phyloP scores from a whole-genome alignment of 106 monocot species.

The Narthecium ossifragum region DNA sequence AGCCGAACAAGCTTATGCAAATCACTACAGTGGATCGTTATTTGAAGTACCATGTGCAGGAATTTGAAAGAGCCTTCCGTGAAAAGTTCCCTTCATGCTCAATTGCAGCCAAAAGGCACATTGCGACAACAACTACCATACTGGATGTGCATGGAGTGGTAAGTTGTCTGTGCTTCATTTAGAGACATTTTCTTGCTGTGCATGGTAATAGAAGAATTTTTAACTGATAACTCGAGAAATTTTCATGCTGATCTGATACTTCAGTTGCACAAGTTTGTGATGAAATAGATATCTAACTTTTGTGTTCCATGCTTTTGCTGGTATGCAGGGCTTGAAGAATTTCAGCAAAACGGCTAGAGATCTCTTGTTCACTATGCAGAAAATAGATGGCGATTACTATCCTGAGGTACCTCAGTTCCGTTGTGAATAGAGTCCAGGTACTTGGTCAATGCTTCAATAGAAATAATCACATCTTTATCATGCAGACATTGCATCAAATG shows the following conservation, averaged over 20 bases:
- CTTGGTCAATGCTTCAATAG: background rate
- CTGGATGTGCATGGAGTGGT: conserved; percentile 95
- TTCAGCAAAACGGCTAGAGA: conserved; percentile 72
- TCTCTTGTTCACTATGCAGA: conserved; percentile 66
- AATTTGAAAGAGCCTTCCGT: conserved; percentile 81
- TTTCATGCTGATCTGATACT: background rate
- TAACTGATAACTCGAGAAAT: background rate
- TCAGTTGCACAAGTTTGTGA: background rate
- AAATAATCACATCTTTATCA: background rate
- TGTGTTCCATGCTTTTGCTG: background rate
- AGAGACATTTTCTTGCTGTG: background rate
- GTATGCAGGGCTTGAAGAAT: conserved; percentile 67
- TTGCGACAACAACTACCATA: conserved; percentile 84
- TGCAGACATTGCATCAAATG: conserved; percentile 74
- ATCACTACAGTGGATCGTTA: conserved; percentile 87
- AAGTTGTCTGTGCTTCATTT: conserved; percentile 7
- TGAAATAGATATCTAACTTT: too few relatives aligned
- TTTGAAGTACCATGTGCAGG: conserved; percentile 94
- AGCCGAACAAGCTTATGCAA: conserved; percentile 81
- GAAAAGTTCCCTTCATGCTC: conserved; percentile 95
- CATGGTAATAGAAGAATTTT: background rate
- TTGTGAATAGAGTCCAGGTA: background rate
- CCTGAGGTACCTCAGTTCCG: conserved; percentile 59
- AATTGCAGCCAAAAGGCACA: conserved; percentile 71
- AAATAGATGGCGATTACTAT: conserved; percentile 91